Base-by-base conservation (phyloP, 129 eudicot genomes). In the Flaveria ramosissima region DNA sequence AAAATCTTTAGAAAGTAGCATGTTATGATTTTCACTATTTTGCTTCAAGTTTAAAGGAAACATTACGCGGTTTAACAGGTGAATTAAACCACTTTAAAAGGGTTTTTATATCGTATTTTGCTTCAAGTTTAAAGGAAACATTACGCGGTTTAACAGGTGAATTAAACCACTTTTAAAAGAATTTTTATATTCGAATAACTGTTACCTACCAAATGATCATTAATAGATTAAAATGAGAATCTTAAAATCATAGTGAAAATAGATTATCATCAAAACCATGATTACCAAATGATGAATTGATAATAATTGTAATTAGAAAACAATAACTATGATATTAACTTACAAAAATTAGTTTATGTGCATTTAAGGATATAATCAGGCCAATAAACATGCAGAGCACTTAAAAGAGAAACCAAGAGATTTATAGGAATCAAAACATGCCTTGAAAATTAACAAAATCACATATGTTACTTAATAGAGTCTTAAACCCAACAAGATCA, bases 401-500 rank as follows among this genome's bases (percentile, higher is more conserved):
- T 61, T 27, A 11, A 63, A 27, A 15, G 23, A 63, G 20, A 30
- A 62, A 63, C 43, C 69, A 63, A 63, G 45, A 63, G 23, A 30
- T 27, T 7, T 63, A 36, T 27, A 63, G 42, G 30, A 62, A 78
- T 47, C 71, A 78, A 71, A 78, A 32, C 26, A 63, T 63, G 64
- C 47, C 56, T 70, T 60, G 42, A 20, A 78, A 60, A 61, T 71
- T 61, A 60, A 36, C 71, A 43, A 77, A 78, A 78, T 59, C 62
- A 78, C 77, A 78, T 60, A 71, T 78, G 70, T 78, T 70, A 77
- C 81, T 77, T 55, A 60, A 59, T 24, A 71, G n/a, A 46, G 63
- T 71, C 53, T 60, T 17, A 78, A 24, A 77, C 64, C 82, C 72
- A 59, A 62, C 42, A 55, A 26, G 69, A 77, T 57, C 76, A 70